A percentile compares a stretch with the other conserved stretches of the same genome.
Conservation (phyloP, 1,284 basidiomycete species). For the Ganoderma lingzhi region DNA sequence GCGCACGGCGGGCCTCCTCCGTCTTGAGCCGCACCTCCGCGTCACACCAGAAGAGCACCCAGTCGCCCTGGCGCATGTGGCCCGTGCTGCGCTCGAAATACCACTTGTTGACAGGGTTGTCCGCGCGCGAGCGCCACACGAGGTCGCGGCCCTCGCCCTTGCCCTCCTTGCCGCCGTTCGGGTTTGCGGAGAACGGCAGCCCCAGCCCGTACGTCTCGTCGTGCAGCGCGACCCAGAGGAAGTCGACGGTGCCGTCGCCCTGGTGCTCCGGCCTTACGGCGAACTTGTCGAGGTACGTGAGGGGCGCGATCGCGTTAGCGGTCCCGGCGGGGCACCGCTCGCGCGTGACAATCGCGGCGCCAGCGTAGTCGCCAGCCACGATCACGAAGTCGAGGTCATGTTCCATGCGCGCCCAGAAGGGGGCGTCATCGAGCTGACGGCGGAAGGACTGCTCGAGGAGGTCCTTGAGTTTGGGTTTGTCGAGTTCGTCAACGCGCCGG, state of each 20-base stretch:
- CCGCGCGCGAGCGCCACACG: constrained; percentile 92
- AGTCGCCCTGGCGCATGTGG: constrained; percentile 84
- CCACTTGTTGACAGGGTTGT: constrained; percentile 99
- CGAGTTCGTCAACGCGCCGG: constrained; percentile 69
- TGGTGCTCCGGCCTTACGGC: constrained; percentile 95
- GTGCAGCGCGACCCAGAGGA: constrained; percentile 98
- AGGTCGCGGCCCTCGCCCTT: constrained; percentile 92
- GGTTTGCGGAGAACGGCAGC: constrained; percentile 92
- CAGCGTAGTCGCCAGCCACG: constrained; percentile 95
- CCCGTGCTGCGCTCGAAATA: constrained; percentile 97
- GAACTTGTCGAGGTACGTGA: constrained; percentile 99
- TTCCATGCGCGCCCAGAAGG: constrained; percentile 85
- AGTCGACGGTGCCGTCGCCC: constrained; percentile 98
- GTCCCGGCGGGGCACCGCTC: constrained; percentile 59
- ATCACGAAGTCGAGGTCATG: constrained; percentile 90
- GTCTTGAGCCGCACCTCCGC: constrained; percentile 84
- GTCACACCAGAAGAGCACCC: constrained; percentile 99
- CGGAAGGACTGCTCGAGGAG: constrained; percentile 92
- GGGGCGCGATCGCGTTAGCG: constrained; percentile 49
- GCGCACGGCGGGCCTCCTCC: constrained; percentile 68
- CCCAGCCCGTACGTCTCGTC: constrained; percentile 99
- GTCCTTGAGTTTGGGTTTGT: constrained; percentile 78
- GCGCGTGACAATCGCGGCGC: constrained; percentile 93
- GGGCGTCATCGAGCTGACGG: constrained; percentile 73
- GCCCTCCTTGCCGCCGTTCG: constrained; percentile 92